These are phyloP conservation scores for Mitragyna speciosa DNA, from an alignment of 257 asterid genomes.

Conservation along the genomic window DNA sequence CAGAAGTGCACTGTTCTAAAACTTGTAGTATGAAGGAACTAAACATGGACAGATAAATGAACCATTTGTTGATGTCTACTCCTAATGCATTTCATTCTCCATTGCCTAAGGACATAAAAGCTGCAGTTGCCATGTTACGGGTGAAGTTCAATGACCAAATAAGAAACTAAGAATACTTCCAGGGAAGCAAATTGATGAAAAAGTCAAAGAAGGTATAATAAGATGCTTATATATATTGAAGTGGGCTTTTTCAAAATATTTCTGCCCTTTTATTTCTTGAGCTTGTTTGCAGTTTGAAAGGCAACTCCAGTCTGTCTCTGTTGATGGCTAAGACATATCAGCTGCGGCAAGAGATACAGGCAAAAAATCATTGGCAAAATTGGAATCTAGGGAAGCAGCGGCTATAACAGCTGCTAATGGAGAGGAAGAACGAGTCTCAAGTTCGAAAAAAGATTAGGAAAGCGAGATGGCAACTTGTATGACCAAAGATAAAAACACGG, in stretches of 20 bases:
- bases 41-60: not conserved
- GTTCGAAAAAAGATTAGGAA: slow-evolving; percentile 61
- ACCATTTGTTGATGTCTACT: not conserved
- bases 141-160: slow-evolving; percentile 53
- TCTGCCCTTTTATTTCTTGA: not conserved
- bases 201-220: slow-evolving; percentile 56
- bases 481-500: slow-evolving; percentile 44
- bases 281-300: slow-evolving; percentile 46
- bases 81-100: not conserved
- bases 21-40: not conserved
- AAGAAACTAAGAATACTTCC: slow-evolving; percentile 72
- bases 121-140: slow-evolving; percentile 23
- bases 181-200: slow-evolving; percentile 58
- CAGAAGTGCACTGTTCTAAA: no score
- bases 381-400: slow-evolving; percentile 71
- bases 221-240: not conserved
- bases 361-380: slow-evolving; percentile 54
- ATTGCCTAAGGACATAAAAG: not conserved
- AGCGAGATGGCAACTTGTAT: slow-evolving; percentile 83
- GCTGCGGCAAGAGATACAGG: slow-evolving; percentile 52
- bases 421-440: slow-evolving; percentile 76
- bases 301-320: slow-evolving; percentile 58
- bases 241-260: not conserved
- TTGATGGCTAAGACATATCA: slow-evolving; percentile 60
- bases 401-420: slow-evolving; percentile 58